phyloP scores from a whole-genome alignment of 768 basidiomycete species.

The Amanita muscaria region DNA sequence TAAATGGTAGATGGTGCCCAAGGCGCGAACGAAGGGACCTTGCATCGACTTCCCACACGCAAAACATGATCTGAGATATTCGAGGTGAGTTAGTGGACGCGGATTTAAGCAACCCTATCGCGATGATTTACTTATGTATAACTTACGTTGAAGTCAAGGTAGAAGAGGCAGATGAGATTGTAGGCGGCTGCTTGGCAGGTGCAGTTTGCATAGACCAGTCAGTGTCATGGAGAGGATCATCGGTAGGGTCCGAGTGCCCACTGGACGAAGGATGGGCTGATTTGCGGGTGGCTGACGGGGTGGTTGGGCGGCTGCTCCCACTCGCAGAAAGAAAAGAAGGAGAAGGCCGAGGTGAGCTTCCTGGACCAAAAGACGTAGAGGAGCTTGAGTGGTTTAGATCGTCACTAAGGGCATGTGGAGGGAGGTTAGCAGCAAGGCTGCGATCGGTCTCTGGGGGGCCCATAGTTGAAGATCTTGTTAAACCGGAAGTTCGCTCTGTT shows the following conservation, averaged over 20 bases:
- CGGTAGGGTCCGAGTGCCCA: slow-evolving; percentile 41
- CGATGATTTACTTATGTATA: not conserved
- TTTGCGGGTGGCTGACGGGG: slow-evolving; percentile 42
- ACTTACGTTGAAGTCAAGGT: slow-evolving; percentile 55
- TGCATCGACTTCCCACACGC: slow-evolving; percentile 79
- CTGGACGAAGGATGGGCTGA: slow-evolving; percentile 44
- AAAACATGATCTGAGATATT: slow-evolving; percentile 50
- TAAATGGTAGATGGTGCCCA: slow-evolving; percentile 91
- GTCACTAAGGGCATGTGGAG: slow-evolving; percentile 55
- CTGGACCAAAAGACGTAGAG: slow-evolving; percentile 20
- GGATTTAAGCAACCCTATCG: slow-evolving; percentile 2
- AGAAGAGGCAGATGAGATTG: slow-evolving; percentile 47
- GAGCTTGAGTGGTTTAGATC: slow-evolving; percentile 53
- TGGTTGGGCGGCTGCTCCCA: slow-evolving; percentile 38
- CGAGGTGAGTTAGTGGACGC: slow-evolving; percentile 19
- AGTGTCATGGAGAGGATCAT: slow-evolving; percentile 39
- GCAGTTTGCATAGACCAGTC: slow-evolving; percentile 35
- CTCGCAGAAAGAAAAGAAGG: slow-evolving; percentile 21
- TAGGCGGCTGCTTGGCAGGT: slow-evolving; percentile 36
- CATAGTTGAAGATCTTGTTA: slow-evolving; percentile 59
- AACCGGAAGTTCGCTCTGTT: slow-evolving; percentile 45
- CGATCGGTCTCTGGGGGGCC: slow-evolving; percentile 47
- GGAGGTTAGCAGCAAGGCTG: slow-evolving; percentile 28
- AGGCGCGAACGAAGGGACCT: slow-evolving; percentile 92
- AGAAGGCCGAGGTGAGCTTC: slow-evolving; percentile 15